Conservation (phyloP, 1,284 basidiomycete genomes). For the Ganoderma sp. region DNA sequence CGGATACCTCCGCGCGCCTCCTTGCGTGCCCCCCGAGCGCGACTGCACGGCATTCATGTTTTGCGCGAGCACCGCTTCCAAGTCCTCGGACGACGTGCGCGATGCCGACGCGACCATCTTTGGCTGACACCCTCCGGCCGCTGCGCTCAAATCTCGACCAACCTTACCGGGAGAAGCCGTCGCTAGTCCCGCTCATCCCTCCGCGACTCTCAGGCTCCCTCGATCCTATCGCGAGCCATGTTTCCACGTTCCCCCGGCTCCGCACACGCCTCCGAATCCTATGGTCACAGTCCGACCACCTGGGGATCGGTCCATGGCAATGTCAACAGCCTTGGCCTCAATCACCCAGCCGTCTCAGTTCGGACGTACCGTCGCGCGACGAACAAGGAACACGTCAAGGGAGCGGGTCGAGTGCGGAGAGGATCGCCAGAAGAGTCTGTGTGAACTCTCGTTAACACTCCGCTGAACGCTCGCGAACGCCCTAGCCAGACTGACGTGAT, state of each 20-base stretch:
- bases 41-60: background rate
- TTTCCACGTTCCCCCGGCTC: background rate
- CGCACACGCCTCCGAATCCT: background rate
- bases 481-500: background rate
- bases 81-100: background rate
- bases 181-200: background rate
- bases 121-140: background rate
- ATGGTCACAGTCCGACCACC: background rate
- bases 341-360: background rate
- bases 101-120: background rate
- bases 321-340: background rate
- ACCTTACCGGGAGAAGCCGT: conserved; percentile 4
- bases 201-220: background rate
- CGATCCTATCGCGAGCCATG: background rate
- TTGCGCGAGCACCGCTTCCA: background rate
- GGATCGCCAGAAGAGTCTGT: conserved; percentile 12
- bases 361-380: background rate
- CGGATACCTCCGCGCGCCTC: background rate
- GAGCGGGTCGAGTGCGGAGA: background rate
- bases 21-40: background rate
- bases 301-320: background rate
- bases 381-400: background rate
- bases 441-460: background rate
- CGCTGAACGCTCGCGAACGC: background rate
- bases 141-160: conserved; percentile 3